Evolutionary conservation across 768 basidiomycete genomes (phyloP), one percentile per base, ranked within the genome.

Genomic region (Gymnopilus dilepis): DNA sequence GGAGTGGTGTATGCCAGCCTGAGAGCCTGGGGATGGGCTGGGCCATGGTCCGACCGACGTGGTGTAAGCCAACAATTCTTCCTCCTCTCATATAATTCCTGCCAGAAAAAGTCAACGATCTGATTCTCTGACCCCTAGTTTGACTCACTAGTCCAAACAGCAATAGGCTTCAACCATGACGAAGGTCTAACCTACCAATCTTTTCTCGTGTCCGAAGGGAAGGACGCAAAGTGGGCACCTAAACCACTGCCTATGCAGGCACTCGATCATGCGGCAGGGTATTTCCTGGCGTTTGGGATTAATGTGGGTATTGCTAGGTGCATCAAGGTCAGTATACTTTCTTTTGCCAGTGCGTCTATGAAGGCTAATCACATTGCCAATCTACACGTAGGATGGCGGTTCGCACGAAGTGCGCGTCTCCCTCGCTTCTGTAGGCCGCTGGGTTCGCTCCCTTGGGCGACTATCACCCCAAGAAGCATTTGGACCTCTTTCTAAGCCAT

Each of bases 141-240:
- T 58, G 86, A 89, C 65, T 88, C 86, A 0, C 74, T 88, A 2
- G 84, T 87, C 0, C 86, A 89, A 72, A 86, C 84, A 0, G 84
- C 84, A 2, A 81, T 80, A 0, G 87, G 87, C 0, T 84, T 87
- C 70, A 87, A 86, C 55, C 67, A 74, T n/a, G 82, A 82, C 6
- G 87, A 89, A 72, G 84, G 77, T 2, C 72, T 78, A 52, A 83
- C 83, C 2, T 84, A 78, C 61, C 73, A 74, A 0, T 60, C 68
- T 8, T 82, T 70, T 56, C 60, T 58, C 3, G 54, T 48, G 6
- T 48, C 60, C n/a, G 43, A 60, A 47, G 55, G 47, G 24, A 31
- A 31, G 17, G 34, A 58, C 12, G 40, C 43, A 2, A 28, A 59
- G 30, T 61, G 63, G 45, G 45, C 54, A 6, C 73, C 73, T 11